Percentiles rank a stretch among this genome's conserved stretches.
phyloP scores from a whole-genome alignment of 1,284 basidiomycete genomes.

The Rhodotorula sp. region DNA sequence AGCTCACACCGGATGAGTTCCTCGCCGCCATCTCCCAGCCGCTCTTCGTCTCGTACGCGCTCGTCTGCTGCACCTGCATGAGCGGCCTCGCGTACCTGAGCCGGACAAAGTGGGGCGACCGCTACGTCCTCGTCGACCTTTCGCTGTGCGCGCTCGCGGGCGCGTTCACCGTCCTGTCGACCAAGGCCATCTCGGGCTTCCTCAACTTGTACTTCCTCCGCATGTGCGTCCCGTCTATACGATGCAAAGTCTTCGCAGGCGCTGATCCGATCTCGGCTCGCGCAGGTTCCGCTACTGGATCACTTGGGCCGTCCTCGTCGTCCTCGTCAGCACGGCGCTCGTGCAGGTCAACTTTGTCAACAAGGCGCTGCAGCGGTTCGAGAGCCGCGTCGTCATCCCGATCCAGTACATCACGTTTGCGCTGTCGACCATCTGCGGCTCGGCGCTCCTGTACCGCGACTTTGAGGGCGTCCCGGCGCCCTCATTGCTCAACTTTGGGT shows the following conservation, averaged over 20 bases:
- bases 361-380: conserved; percentile 71
- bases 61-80: conserved; percentile 60
- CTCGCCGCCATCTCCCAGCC: conserved; percentile 68
- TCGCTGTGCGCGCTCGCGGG: conserved; percentile 86
- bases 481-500: conserved; percentile 48
- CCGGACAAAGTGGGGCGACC: conserved; percentile 65
- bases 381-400: conserved; percentile 86
- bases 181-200: conserved; percentile 87
- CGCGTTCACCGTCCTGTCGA: conserved; percentile 90
- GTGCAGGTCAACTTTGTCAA: conserved; percentile 91
- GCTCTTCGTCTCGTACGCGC: conserved; percentile 73
- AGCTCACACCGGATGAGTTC: conserved; percentile 66
- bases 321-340: conserved; percentile 75
- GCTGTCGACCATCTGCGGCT: conserved; percentile 82
- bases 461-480: conserved; percentile 61
- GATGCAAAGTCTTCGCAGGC: conserved; percentile 52
- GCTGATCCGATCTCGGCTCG: conserved; percentile 43
- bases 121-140: conserved; percentile 80
- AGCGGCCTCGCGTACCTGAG: conserved; percentile 47
- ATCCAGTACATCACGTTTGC: conserved; percentile 84
- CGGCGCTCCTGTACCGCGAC: conserved; percentile 89
- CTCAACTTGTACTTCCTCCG: conserved; percentile 72
- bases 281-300: conserved; percentile 45
- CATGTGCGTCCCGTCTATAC: conserved; percentile 54
- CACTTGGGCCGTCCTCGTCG: conserved; percentile 54